phyloP scores from a whole-genome alignment of 1,139 yeast genomes.

The Diutina neorugosa region DNA sequence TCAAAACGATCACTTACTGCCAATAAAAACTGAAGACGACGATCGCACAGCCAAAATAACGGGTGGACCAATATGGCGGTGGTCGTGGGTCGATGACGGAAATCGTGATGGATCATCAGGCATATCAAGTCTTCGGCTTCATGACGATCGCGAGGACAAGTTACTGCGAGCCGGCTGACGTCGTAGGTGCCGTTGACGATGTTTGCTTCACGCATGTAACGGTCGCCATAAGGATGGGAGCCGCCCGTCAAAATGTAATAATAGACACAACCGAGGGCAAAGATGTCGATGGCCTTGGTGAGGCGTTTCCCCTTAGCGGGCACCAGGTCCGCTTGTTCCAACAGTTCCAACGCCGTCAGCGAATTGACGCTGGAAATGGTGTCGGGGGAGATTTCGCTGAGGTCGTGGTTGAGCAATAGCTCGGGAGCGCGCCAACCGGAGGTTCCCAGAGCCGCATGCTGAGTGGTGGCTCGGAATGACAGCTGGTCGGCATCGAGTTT shows the following conservation, averaged over 20 bases:
- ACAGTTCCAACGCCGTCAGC: conserved; percentile 6
- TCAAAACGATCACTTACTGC: conserved; percentile 89
- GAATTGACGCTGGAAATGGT: conserved; percentile 26
- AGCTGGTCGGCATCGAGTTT: conserved; percentile 86
- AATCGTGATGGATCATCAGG: conserved; percentile 60
- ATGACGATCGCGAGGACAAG: conserved; percentile 32
- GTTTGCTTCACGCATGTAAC: conserved; percentile 78
- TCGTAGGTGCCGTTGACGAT: conserved; percentile 64
- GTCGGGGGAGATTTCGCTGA: conserved; percentile 29
- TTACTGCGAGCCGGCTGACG: conserved; percentile 29
- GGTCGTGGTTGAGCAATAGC: conserved; percentile 38
- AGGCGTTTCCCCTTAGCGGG: conserved; percentile 38
- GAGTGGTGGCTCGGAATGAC: conserved; percentile 84
- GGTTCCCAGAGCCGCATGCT: conserved; percentile 86
- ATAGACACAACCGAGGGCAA: conserved; percentile 90
- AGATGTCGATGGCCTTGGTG: conserved; percentile 87
- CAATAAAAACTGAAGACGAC: conserved; percentile 68
- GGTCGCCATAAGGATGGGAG: conserved; percentile 88
- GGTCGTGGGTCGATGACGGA: conserved; percentile 66
- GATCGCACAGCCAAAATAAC: conserved; percentile 69
- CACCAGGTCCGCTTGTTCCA: conserved; percentile 6
- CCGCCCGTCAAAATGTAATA: conserved; percentile 79
- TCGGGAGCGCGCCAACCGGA: conserved; percentile 99
- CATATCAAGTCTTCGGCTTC: conserved; percentile 67
- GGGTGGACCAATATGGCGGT: conserved; percentile 66